Conservation (phyloP, 2,329 filamentous ascomycete genomes). For the Nemania sp. region DNA sequence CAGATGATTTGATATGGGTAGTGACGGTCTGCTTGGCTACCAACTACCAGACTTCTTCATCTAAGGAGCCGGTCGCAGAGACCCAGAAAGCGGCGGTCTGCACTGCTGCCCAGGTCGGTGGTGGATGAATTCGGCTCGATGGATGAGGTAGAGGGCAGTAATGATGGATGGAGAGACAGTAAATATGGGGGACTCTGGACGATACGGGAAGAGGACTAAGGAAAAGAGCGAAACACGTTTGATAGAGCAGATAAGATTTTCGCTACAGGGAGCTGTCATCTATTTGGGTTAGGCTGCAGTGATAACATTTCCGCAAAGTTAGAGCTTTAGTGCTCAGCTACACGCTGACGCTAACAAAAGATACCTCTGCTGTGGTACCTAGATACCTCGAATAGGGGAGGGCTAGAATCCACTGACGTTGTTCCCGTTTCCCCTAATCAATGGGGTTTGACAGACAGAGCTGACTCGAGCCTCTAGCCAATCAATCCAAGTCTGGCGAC, state of each 20-base stretch:
- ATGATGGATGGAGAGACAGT: constrained; percentile 14
- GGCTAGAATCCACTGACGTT: constrained; percentile 11
- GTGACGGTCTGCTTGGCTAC: constrained; percentile 15
- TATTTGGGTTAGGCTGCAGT: not conserved
- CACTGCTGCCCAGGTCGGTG: constrained; percentile 10
- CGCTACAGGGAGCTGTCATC: constrained; percentile 7
- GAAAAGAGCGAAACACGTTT: constrained; percentile 22
- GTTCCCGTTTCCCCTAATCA: not conserved
- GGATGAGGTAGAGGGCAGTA: constrained; percentile 1
- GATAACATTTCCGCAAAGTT: constrained; percentile 3
- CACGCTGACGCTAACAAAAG: constrained; percentile 6
- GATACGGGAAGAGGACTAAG: constrained; percentile 11
- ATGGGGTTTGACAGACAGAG: not conserved
- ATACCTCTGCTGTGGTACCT: not conserved
- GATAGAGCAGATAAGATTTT: constrained; percentile 26
- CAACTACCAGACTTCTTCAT: constrained; percentile 13
- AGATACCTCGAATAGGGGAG: not conserved
- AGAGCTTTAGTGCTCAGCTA: not conserved
- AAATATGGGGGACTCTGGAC: constrained; percentile 8
- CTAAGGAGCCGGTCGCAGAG: constrained; percentile 17
- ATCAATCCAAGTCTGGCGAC: constrained; percentile 5
- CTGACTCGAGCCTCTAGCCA: constrained; percentile 14
- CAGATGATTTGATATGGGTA: not conserved
- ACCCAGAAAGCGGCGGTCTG: constrained; percentile 13
- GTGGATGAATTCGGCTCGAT: constrained; percentile 2